A percentile compares a stretch with the other conserved stretches of the same genome.
These are phyloP conservation scores for Neopestalotiopsis sp. DNA, from an alignment of 2,329 filamentous ascomycete genomes.

Conservation along the genomic window DNA sequence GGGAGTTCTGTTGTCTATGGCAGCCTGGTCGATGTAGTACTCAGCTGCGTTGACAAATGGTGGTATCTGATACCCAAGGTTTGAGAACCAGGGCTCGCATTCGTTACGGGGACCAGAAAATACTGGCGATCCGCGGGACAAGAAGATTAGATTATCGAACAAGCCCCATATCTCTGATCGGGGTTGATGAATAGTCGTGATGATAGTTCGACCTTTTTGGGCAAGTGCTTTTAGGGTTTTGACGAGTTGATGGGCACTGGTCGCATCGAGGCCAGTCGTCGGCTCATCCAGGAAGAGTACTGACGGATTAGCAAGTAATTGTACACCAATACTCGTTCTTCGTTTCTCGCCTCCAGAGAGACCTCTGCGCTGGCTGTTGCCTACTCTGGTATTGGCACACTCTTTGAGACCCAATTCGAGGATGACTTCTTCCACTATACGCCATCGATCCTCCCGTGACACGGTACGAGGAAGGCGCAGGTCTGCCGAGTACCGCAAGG, in stretches of 20 bases:
- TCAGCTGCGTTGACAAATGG: conserved; percentile 80
- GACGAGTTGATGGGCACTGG: conserved; percentile 76
- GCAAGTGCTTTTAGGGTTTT: conserved; percentile 72
- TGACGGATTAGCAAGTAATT: conserved; percentile 79
- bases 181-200: conserved; percentile 79
- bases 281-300: conserved; percentile 81
- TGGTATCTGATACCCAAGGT: conserved; percentile 65
- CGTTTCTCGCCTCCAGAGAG: conserved; percentile 83
- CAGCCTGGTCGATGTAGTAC: conserved; percentile 75
- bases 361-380: conserved; percentile 72
- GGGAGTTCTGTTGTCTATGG: conserved; percentile 72
- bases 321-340: conserved; percentile 77
- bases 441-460: conserved; percentile 60
- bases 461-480: conserved; percentile 70
- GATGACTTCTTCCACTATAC: conserved; percentile 77
- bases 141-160: conserved; percentile 73
- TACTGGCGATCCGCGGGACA: conserved; percentile 70
- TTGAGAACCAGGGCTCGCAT: conserved; percentile 68
- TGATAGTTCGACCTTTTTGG: conserved; percentile 70
- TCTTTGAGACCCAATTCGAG: conserved; percentile 77
- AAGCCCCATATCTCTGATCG: conserved; percentile 80
- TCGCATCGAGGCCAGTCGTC: conserved; percentile 78
- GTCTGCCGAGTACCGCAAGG: conserved; percentile 74
- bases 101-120: conserved; percentile 66
- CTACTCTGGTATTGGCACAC: conserved; percentile 76